Evolutionary conservation across 1,284 basidiomycete genomes (phyloP).

Genomic region (Abortiporus biennis): DNA sequence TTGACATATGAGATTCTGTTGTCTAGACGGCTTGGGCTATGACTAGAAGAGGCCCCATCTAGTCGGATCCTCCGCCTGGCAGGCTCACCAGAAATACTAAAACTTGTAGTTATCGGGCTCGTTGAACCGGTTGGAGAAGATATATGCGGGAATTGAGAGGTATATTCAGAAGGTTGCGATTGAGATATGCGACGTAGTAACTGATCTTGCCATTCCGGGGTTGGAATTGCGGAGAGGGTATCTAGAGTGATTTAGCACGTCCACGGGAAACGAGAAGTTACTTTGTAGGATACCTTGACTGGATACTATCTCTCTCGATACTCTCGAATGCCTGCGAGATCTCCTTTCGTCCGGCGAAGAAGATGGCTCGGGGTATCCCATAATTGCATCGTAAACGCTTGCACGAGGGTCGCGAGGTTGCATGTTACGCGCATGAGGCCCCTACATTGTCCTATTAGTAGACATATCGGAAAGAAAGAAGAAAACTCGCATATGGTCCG

Average conservation of each 20-base stretch:
- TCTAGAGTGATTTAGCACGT: conserved; percentile 27
- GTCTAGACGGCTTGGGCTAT: no score
- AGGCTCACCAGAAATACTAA: background rate
- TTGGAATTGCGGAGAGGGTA: conserved; percentile 56
- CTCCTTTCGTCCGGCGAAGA: conserved; percentile 50
- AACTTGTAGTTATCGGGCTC: background rate
- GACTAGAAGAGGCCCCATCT: background rate
- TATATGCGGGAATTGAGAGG: conserved; percentile 5
- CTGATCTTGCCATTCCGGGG: conserved; percentile 72
- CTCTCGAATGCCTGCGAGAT: conserved; percentile 65
- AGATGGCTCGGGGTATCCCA: conserved; percentile 49
- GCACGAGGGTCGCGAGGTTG: conserved; percentile 44
- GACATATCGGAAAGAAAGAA: conserved; percentile 3
- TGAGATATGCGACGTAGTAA: conserved; percentile 47
- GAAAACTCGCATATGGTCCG: conserved; percentile 63
- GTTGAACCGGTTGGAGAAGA: conserved; percentile 5
- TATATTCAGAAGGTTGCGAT: conserved; percentile 6
- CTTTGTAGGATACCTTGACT: conserved; percentile 41
- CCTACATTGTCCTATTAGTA: conserved; percentile 32
- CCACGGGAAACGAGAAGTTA: background rate
- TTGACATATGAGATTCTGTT: no score
- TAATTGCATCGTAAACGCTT: conserved; percentile 68
- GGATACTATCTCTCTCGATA: conserved; percentile 73
- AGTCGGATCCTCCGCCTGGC: conserved; percentile 1
- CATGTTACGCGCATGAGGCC: conserved; percentile 48